Evolutionary conservation across 2,329 filamentous ascomycete genomes (phyloP).

Genomic region (Aspergillus sp.): DNA sequence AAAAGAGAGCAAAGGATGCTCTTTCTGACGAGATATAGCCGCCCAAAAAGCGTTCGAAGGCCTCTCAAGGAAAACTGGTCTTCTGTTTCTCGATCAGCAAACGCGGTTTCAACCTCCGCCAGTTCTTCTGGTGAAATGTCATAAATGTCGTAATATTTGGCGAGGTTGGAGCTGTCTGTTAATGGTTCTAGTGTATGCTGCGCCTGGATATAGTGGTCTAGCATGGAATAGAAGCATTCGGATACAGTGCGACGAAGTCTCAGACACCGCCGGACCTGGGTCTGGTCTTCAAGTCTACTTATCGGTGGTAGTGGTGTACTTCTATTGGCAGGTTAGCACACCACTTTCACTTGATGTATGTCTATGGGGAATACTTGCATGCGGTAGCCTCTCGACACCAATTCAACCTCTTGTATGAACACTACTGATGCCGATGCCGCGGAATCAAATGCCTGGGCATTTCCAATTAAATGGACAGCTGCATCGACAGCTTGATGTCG

Average conservation of each 20-base stretch:
- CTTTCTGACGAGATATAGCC: slow-evolving; percentile 77
- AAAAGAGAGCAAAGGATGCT: slow-evolving; percentile 86
- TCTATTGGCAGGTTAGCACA: slow-evolving; percentile 48
- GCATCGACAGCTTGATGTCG: slow-evolving; percentile 71
- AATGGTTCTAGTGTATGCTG: slow-evolving; percentile 69
- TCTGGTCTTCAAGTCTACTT: slow-evolving; percentile 81
- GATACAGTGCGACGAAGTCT: slow-evolving; percentile 76
- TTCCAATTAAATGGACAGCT: slow-evolving; percentile 67
- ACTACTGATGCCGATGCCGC: slow-evolving; percentile 73
- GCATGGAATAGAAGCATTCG: slow-evolving; percentile 66
- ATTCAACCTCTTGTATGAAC: slow-evolving; percentile 90
- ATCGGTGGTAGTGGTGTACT: slow-evolving; percentile 90
- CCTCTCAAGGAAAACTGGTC: slow-evolving; percentile 75
- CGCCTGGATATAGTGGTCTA: slow-evolving; percentile 71
- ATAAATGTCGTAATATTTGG: slow-evolving; percentile 90
- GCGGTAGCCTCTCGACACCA: slow-evolving; percentile 87
- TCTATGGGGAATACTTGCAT: slow-evolving; percentile 55
- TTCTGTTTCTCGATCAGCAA: slow-evolving; percentile 67
- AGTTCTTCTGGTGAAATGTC: slow-evolving; percentile 74
- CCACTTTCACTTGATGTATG: neutral
- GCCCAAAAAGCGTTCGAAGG: slow-evolving; percentile 77
- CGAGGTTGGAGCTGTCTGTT: slow-evolving; percentile 76
- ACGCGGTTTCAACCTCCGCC: slow-evolving; percentile 65
- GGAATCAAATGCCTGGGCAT: slow-evolving; percentile 78
- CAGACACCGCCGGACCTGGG: slow-evolving; percentile 74